Evolutionary conservation across 768 basidiomycete genomes (phyloP), one percentile per base, ranked within the genome.

Genomic region (Dacryopinax primogenitus): DNA sequence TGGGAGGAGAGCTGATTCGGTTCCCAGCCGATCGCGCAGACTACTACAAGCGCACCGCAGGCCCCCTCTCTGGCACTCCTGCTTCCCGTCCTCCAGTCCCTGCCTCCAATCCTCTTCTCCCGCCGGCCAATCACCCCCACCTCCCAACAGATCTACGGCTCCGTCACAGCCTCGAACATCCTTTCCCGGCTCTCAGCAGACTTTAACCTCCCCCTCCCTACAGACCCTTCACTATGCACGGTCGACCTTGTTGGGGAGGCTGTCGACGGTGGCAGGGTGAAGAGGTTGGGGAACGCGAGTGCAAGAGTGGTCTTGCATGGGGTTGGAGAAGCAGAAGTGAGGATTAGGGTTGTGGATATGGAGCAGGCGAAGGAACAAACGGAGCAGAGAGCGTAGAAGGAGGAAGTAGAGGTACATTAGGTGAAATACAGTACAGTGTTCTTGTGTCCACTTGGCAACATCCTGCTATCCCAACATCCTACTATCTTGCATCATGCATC

Each of bases 51-150:
- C 51, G 51, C 51, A 30, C 51, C 32, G 4, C 23, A 21, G 11
- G 26, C 51, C 4, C 51, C 51, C 23, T 26, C 23, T 11, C 51
- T 58, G 26, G 11, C 51, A 15, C 26, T 4, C 26, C 51, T 58
- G 26, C 51, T 58, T 18, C 51, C 51, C 51, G 51, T 58, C 51
- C 51, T 58, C 51, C 51, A 58, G 51, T 11, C 51, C 13, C 51
- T 58, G 9, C 51, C 51, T 3, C 3, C 51, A 30, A 23, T 58
- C 51, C 26, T 30, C 3, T 58, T 58, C 51, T 4, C 51, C 51
- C 51, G 51, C 51, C 51, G 51, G 26, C 51, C 51, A 11, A 58
- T 58, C 51, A 3, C 51, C 13, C 51, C 51, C 51, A 28, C 51
- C 51, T 58, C 51, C 30, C 51, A 23, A 9, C 13, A 58, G 30